Conservation (phyloP, 2,329 filamentous ascomycete genomes). For the Acephala macrosclerotiorum region DNA sequence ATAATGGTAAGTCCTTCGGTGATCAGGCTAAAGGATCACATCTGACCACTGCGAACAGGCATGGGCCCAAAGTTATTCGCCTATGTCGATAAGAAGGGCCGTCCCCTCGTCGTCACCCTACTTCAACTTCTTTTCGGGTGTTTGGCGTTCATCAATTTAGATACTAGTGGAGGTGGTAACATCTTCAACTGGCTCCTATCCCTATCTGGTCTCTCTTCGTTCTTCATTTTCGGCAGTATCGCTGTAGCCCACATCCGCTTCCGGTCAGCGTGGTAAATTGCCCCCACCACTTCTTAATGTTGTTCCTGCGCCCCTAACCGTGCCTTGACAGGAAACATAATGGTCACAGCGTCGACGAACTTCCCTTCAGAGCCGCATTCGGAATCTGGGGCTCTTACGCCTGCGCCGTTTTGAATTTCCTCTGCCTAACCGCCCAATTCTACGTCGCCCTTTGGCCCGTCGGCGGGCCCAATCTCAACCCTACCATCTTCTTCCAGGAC, state of each 20-base stretch:
- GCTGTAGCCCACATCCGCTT: slow-evolving; percentile 72
- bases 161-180: slow-evolving; percentile 46
- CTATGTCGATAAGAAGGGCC: slow-evolving; percentile 62
- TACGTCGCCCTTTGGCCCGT: slow-evolving; percentile 54
- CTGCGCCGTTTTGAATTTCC: slow-evolving; percentile 63
- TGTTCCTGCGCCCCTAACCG: slow-evolving; percentile 9
- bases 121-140: slow-evolving; percentile 55
- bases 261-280: slow-evolving; percentile 60
- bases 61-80: slow-evolving; percentile 62
- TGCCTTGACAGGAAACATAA: slow-evolving; percentile 44
- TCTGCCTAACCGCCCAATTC: slow-evolving; percentile 42
- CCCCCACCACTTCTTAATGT: slow-evolving; percentile 14
- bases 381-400: slow-evolving; percentile 67
- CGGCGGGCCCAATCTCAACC: slow-evolving; percentile 46
- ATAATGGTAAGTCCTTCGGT: slow-evolving; percentile 53
- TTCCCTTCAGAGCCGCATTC: slow-evolving; percentile 65
- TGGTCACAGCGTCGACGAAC: slow-evolving; percentile 64
- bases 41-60: slow-evolving; percentile 53
- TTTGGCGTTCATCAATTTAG: slow-evolving; percentile 56
- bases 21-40: neutral
- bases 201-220: slow-evolving; percentile 64
- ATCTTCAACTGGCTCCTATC: slow-evolving; percentile 70
- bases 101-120: slow-evolving; percentile 57
- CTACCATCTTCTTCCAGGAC: slow-evolving; percentile 61
- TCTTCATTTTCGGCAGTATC: slow-evolving; percentile 71